Evolutionary conservation across 2,329 filamentous ascomycete species (phyloP), one percentile per base, ranked within the genome.

Genomic region (Sclerotinia nivalis): DNA sequence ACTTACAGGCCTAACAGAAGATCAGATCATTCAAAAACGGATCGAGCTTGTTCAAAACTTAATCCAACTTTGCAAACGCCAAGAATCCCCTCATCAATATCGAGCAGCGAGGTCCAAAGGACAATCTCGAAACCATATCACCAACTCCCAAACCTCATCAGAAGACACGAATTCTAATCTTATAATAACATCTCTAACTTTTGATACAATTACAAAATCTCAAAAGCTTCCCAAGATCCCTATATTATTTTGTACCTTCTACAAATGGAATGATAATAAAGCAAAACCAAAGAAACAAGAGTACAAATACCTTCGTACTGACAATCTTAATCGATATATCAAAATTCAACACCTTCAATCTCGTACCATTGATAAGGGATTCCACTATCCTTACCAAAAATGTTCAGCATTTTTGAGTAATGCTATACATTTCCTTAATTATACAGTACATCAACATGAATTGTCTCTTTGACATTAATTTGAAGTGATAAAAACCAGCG

Each of bases 321-420:
- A 52, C 15, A 52, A 4, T 28, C n/a, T 52, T 15, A 52, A 8
- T 52, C 4, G 12, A 4, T 10, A 52, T 15, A 52, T 52, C 50
- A 52, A 50, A 25, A 50, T 8, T 69, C 50, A 71, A 67, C 54
- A 71, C 18, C 66, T 71, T 61, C 12, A 37, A 12, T 12, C 15
- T 43, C 54, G 54, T 49, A 61, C 47, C 67, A 25, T n/a, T 34
- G 31, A 10, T 37, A 49, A 64, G 12, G 58, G 64, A 12, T 68
- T 70, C 43, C 2, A 45, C 65, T 70, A 50, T 70, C 64, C 65
- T 18, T 70, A 70, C 40, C 12, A 68, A 68, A 58, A 50, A 64
- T 70, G 65, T 34, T 68, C 69, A 47, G 65, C 64, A n/a, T 70
- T 68, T 37, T 56, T 71, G 52, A 28, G 61, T 1, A 66, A 43